Evolutionary conservation across 768 basidiomycete genomes (phyloP), one percentile per base, ranked within the genome.

Genomic region (Cystoderma amianthinum): DNA sequence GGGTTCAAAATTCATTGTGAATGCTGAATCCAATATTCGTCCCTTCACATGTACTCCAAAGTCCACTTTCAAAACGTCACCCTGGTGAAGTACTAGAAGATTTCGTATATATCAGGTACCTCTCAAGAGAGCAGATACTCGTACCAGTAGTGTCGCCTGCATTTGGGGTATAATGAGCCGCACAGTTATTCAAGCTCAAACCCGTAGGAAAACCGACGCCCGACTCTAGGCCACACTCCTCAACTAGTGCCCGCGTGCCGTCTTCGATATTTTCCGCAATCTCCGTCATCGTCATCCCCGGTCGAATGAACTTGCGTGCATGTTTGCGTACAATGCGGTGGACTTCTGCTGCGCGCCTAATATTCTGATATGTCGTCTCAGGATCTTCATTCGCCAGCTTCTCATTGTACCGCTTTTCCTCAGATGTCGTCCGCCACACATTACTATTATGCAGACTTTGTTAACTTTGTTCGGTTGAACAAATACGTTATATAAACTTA

Each of bases 181-280:
- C 96, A 49, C 91, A 92, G 54, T 96, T 71, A 59, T 99, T 99
- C 49, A 92, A 61, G 62, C 84, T 94, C 48, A 98, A 67, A 25
- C 96, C 96, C 6, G 95, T 98, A 20, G 96, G 96, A 65, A 99
- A 99, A 1, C 93, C 96, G 47, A 99, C 72, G 2, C 96, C 96
- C 30, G 78, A 67, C 44, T 92, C 79, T 40, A 91, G 58, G 7
- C 90, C 92, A 48, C 82, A 78, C 64, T 87, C 94, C 63, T 98
- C 96, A 0, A 95, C 94, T 22, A 98, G 65, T 2, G 92, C 82
- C 38, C 96, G 74, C 18, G 86, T 90, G 6, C 89, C 86, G 51
- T 93, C 82, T 63, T 99, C 96, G 54, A 99, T 94, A 52, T 81
- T 73, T 45, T 98, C 82, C 22, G 82, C 94, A 49, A 99, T 96